A percentile compares a stretch with the other conserved stretches of the same genome.
Evolutionary conservation across 352 stramenopile genomes (phyloP).

Genomic region (Globisporangium nodosum): DNA sequence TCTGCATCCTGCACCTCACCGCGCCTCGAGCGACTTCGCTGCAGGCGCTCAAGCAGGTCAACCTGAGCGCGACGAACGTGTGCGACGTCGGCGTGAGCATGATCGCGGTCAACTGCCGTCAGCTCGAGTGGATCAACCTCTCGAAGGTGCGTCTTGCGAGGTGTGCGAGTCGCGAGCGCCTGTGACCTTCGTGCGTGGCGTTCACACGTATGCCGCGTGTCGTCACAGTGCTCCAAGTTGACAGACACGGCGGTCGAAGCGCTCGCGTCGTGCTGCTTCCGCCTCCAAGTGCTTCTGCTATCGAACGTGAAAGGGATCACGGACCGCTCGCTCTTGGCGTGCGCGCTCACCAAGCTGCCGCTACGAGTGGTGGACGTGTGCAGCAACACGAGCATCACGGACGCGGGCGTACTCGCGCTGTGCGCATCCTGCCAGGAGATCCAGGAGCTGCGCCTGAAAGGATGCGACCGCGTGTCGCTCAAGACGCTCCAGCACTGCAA

Average conservation of each 20-base stretch:
- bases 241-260: constrained; percentile 47
- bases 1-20: constrained; percentile 29
- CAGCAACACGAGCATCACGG: constrained; percentile 56
- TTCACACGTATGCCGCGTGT: not conserved
- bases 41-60: constrained; percentile 22
- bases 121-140: constrained; percentile 45
- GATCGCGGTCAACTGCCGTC: constrained; percentile 34
- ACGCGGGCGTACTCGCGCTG: constrained; percentile 35
- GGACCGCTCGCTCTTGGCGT: constrained; percentile 37
- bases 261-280: constrained; percentile 37
- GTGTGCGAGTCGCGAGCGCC: not conserved
- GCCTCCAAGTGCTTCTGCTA: constrained; percentile 31
- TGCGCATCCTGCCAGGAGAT: constrained; percentile 34
- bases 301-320: constrained; percentile 37
- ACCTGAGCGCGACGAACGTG: constrained; percentile 46
- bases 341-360: constrained; percentile 34
- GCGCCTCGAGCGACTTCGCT: constrained; percentile 11
- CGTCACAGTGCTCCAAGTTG: constrained; percentile 33
- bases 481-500: constrained; percentile 29
- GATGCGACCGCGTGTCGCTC: constrained; percentile 52
- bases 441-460: constrained; percentile 51
- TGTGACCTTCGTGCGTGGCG: not conserved
- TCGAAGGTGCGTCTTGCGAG: constrained; percentile 34
- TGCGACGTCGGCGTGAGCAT: constrained; percentile 57
- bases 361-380: constrained; percentile 43